Percentiles rank a stretch among this genome's conserved stretches.
Conservation (phyloP, 495 filamentous ascomycete species). For the Bathelium albidoporum region DNA sequence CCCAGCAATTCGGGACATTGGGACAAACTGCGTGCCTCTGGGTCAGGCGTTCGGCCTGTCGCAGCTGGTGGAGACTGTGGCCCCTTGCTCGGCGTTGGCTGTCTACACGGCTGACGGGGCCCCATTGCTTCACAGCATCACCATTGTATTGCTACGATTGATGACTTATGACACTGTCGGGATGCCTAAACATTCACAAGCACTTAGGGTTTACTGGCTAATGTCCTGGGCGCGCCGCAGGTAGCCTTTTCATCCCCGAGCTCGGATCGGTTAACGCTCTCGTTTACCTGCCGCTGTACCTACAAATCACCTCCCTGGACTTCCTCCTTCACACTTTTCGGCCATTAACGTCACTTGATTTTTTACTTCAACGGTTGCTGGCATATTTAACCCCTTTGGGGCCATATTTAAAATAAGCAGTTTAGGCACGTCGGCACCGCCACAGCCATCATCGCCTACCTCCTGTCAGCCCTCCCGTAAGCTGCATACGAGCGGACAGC, state of each 20-base stretch:
- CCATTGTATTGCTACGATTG: not conserved
- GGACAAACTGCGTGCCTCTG: not conserved
- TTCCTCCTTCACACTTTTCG: not conserved
- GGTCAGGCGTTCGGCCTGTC: not conserved
- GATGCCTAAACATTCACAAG: not conserved
- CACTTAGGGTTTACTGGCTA: not conserved
- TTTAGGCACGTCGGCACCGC: not conserved
- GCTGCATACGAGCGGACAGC: not conserved
- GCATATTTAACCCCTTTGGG: not conserved
- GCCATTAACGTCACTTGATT: not conserved
- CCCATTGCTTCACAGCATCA: not conserved
- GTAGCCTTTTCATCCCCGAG: not conserved
- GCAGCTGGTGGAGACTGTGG: not conserved
- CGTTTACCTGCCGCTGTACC: not conserved
- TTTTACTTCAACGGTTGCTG: not conserved
- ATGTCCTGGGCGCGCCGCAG: not conserved
- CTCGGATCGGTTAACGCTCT: not conserved
- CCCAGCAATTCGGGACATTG: too few relatives aligned
- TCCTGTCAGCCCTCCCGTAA: conserved; percentile 1
- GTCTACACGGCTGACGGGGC: not conserved
- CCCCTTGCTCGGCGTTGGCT: not conserved
- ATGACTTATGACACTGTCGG: conserved; percentile 1
- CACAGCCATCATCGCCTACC: not conserved
- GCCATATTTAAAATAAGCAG: not conserved
- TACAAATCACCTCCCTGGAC: not conserved